A percentile compares a stretch with the other conserved stretches of the same genome.
phyloP scores from a whole-genome alignment of 1,284 basidiomycete genomes.

The Pseudozyma thailandica region DNA sequence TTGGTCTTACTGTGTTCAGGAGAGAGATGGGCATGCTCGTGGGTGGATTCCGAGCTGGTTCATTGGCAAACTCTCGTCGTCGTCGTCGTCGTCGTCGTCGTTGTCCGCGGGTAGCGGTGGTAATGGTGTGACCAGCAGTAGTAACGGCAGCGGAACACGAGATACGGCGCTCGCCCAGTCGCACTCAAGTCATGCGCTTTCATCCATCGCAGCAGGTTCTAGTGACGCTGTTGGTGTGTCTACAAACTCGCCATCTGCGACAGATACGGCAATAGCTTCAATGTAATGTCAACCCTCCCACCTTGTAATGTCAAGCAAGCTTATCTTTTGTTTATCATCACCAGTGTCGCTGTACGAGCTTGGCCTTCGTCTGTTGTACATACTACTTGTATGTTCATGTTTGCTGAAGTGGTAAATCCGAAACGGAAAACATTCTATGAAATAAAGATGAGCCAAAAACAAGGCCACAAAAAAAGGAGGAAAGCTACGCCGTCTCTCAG shows the following conservation, averaged over 20 bases:
- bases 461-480: too few relatives aligned
- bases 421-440: too few relatives aligned
- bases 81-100: constrained; percentile 13
- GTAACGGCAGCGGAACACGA: neutral
- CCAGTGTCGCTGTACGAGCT: too few relatives aligned
- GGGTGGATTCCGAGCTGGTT: constrained; percentile 68
- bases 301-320: neutral
- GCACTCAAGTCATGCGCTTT: constrained; percentile 12
- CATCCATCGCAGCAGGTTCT: neutral
- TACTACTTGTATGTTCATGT: too few relatives aligned
- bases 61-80: constrained; percentile 48
- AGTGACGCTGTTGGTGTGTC: constrained; percentile 2
- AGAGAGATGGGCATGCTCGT: constrained; percentile 53
- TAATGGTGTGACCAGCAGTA: constrained; percentile 1
- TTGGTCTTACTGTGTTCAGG: constrained; percentile 79
- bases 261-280: constrained; percentile 6
- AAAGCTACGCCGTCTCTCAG: too few relatives aligned
- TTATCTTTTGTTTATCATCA: neutral
- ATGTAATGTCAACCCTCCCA: neutral
- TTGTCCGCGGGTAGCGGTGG: constrained; percentile 2
- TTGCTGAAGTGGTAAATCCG: too few relatives aligned
- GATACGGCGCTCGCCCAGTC: constrained; percentile 14
- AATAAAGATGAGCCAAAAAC: too few relatives aligned
- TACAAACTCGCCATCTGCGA: constrained; percentile 22
- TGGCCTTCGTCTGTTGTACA: too few relatives aligned